Conservation (phyloP, 2,329 filamentous ascomycete genomes). For the Colletotrichum sp. region DNA sequence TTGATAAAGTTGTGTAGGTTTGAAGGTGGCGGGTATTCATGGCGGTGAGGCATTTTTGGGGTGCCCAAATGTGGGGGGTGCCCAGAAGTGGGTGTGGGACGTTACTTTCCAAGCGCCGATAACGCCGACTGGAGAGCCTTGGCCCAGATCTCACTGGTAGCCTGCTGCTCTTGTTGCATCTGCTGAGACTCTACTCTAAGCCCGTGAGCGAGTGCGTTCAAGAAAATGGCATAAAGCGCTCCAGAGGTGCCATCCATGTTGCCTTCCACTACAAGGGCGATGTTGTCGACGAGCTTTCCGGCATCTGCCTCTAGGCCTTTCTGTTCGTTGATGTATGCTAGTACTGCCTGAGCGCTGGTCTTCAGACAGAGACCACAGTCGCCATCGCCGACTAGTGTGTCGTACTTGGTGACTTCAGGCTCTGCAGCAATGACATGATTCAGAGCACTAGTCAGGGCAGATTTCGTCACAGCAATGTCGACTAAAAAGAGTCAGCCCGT, state of each 20-base stretch:
- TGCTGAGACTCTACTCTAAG: constrained; percentile 30
- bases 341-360: constrained; percentile 57
- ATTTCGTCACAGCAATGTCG: not conserved
- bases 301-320: not conserved
- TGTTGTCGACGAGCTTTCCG: not conserved
- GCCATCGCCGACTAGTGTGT: constrained; percentile 34
- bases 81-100: no score
- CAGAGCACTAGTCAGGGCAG: not conserved
- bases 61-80: no score
- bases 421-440: constrained; percentile 42
- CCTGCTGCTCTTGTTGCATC: not conserved
- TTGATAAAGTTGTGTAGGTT: no score
- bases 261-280: constrained; percentile 65
- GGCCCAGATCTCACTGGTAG: not conserved
- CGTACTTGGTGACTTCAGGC: constrained; percentile 32
- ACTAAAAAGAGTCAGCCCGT: not conserved
- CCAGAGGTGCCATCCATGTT: constrained; percentile 78
- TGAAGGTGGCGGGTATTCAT: no score
- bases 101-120: constrained; percentile 34
- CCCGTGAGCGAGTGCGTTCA: constrained; percentile 66
- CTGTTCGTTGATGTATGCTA: constrained; percentile 52
- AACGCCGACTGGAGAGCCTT: not conserved
- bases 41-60: no score
- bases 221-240: constrained; percentile 76
- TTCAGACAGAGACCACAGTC: constrained; percentile 40